These are phyloP conservation scores for Calophaca sinica DNA, from an alignment of 306 rosid genomes.

Conservation along the genomic window DNA sequence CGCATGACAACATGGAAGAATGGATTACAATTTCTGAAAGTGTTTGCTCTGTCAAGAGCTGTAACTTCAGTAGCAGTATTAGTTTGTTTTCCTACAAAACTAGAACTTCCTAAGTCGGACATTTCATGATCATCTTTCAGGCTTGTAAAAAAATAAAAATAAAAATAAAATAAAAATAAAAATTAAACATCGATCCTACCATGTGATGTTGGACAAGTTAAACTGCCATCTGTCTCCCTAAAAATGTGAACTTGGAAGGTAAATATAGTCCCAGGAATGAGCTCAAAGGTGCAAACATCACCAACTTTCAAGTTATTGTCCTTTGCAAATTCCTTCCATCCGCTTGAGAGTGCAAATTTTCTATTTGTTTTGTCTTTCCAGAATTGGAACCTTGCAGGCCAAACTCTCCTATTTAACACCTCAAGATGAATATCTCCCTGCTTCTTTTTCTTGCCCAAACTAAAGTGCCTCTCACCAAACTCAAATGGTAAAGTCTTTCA, in stretches of 20 bases:
- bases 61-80: too few relatives aligned
- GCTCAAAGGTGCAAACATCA: constrained; percentile 46
- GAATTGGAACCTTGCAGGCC: background rate
- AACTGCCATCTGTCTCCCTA: background rate
- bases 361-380: rapidly evolving
- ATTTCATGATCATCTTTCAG: too few relatives aligned
- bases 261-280: background rate
- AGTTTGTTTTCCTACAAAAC: too few relatives aligned
- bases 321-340: constrained; percentile 49
- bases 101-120: too few relatives aligned
- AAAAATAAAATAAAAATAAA: too few relatives aligned
- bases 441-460: background rate
- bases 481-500: background rate
- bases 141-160: too few relatives aligned
- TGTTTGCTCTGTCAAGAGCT: too few relatives aligned
- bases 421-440: background rate
- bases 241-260: constrained; percentile 32
- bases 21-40: too few relatives aligned
- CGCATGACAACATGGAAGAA: too few relatives aligned
- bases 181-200: constrained; percentile 6
- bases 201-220: constrained; percentile 8
- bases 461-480: constrained; percentile 31
- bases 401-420: constrained; percentile 10
- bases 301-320: constrained; percentile 39
- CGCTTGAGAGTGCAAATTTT: constrained; percentile 4